A percentile compares a stretch with the other conserved stretches of the same genome.
Evolutionary conservation across 331 rosid species (phyloP).

Genomic region (Pyrus hybrid): DNA sequence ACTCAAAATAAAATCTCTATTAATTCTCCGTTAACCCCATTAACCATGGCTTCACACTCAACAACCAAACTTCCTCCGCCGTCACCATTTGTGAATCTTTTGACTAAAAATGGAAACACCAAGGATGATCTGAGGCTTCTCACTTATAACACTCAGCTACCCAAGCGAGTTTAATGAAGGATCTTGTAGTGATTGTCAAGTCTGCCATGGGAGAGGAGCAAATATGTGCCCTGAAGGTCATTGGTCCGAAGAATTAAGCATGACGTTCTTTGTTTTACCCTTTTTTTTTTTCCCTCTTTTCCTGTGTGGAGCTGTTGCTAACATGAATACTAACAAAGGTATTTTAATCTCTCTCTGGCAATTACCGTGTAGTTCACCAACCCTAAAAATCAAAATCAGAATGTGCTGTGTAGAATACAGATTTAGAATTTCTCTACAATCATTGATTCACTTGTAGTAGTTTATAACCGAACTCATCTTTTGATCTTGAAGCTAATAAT

Average conservation of each 20-base stretch:
- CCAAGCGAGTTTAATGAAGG: constrained; percentile 61
- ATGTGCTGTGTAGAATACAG: too few relatives aligned
- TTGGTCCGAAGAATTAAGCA: constrained; percentile 51
- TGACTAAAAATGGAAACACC: constrained; percentile 63
- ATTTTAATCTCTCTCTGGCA: rapidly evolving
- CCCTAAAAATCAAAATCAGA: too few relatives aligned
- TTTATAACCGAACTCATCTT: too few relatives aligned
- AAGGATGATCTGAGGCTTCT: constrained; percentile 76
- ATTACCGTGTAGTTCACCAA: too few relatives aligned
- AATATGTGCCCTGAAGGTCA: constrained; percentile 60
- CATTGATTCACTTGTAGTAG: too few relatives aligned
- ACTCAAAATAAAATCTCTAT: too few relatives aligned
- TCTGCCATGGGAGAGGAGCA: constrained; percentile 79
- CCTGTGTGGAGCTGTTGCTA: constrained; percentile 9
- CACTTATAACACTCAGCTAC: constrained; percentile 43
- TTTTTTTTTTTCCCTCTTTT: background rate
- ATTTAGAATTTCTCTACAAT: rapidly evolving
- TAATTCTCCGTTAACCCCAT: too few relatives aligned
- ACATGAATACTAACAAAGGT: background rate
- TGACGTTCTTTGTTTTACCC: background rate
- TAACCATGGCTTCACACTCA: too few relatives aligned
- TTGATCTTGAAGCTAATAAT: too few relatives aligned
- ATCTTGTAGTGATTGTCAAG: constrained; percentile 68
- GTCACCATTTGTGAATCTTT: constrained; percentile 34
- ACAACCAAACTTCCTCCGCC: too few relatives aligned